Evolutionary conservation across 2,329 filamentous ascomycete genomes (phyloP).

Genomic region (Malbranchea cinnamomea): DNA sequence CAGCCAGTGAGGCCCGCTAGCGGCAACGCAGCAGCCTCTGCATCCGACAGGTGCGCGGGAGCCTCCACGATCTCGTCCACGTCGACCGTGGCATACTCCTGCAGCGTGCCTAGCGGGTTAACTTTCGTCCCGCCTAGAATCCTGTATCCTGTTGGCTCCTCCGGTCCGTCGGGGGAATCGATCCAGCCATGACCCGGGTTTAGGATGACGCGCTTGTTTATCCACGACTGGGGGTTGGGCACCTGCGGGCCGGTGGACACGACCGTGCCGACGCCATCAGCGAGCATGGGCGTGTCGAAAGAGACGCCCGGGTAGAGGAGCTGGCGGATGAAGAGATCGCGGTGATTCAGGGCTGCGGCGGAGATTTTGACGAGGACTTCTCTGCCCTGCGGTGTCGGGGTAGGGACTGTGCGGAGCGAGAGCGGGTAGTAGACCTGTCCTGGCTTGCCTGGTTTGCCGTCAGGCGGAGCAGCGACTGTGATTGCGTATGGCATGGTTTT

Average conservation of each 20-base stretch:
- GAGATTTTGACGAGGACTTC: constrained; percentile 63
- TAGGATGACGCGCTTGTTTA: constrained; percentile 57
- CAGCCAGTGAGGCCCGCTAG: constrained; percentile 77
- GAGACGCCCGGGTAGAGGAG: constrained; percentile 77
- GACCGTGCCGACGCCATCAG: constrained; percentile 70
- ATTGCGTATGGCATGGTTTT: constrained; percentile 30
- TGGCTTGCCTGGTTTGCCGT: constrained; percentile 54
- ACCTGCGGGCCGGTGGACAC: constrained; percentile 44
- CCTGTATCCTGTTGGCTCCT: constrained; percentile 32
- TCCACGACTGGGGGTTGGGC: constrained; percentile 37
- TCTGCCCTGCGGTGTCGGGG: constrained; percentile 46
- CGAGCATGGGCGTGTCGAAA: constrained; percentile 62
- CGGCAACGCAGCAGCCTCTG: constrained; percentile 71
- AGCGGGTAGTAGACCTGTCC: constrained; percentile 59
- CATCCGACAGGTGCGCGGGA: constrained; percentile 54
- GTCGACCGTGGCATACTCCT: constrained; percentile 56
- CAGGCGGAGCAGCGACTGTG: constrained; percentile 36
- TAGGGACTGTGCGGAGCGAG: constrained; percentile 43
- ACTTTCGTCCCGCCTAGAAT: constrained; percentile 43
- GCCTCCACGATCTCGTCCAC: constrained; percentile 60
- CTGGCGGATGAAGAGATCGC: constrained; percentile 86
- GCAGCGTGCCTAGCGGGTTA: constrained; percentile 53
- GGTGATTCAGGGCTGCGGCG: constrained; percentile 80
- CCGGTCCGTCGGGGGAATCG: constrained; percentile 55
- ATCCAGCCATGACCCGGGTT: constrained; percentile 70